These are phyloP conservation scores for Ramaria sp. DNA, from an alignment of 768 basidiomycete genomes.

Conservation along the genomic window DNA sequence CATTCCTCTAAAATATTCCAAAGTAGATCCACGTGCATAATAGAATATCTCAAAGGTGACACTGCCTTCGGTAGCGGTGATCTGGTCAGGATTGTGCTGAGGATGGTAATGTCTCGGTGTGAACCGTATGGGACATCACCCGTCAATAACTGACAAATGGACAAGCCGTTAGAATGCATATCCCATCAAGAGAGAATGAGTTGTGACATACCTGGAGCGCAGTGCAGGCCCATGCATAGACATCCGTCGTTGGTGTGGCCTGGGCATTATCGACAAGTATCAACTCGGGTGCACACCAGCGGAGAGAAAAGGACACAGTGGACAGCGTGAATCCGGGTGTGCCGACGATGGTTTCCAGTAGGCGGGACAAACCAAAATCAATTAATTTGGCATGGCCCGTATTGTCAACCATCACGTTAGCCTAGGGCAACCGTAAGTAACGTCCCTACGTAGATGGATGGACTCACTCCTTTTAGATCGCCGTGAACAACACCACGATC, in stretches of 20 bases:
- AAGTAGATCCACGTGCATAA: background rate
- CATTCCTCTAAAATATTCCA: background rate
- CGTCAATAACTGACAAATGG: background rate
- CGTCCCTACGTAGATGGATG: background rate
- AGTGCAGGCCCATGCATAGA: slow-evolving; percentile 6
- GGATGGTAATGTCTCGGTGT: background rate
- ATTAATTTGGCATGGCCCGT: slow-evolving; percentile 2
- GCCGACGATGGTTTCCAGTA: background rate
- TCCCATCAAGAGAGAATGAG: background rate
- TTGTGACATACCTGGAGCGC: background rate
- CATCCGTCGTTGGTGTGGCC: background rate
- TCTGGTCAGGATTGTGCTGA: background rate
- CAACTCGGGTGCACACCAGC: slow-evolving; percentile 7
- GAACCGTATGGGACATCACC: background rate
- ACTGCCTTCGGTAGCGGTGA: background rate
- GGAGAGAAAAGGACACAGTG: background rate
- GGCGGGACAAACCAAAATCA: slow-evolving; percentile 8
- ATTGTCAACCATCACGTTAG: slow-evolving; percentile 9
- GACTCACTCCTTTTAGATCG: slow-evolving; percentile 15
- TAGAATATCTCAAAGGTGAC: background rate
- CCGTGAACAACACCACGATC: slow-evolving; percentile 13
- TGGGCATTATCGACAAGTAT: background rate
- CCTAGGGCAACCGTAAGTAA: background rate
- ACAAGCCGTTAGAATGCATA: background rate
- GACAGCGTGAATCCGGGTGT: background rate